These are phyloP conservation scores for Puccinia polysora DNA, from an alignment of 1,284 basidiomycete species.

Conservation along the genomic window DNA sequence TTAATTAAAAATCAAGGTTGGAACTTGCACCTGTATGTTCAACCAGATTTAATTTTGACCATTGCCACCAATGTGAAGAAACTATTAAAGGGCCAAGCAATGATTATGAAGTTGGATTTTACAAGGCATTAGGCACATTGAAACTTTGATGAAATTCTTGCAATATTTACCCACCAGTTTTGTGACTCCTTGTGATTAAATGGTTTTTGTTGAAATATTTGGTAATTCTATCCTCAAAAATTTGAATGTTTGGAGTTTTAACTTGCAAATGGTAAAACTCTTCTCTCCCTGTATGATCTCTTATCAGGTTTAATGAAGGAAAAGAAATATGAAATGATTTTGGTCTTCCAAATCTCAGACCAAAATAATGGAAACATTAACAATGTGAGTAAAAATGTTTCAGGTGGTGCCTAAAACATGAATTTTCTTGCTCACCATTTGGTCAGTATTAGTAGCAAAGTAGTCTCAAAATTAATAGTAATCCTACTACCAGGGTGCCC, in stretches of 20 bases:
- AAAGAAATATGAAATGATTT: slow-evolving; percentile 36
- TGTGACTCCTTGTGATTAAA: slow-evolving; percentile 35
- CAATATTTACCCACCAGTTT: slow-evolving; percentile 41
- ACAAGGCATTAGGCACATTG: slow-evolving; percentile 21
- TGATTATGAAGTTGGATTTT: slow-evolving; percentile 21
- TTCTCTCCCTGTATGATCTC: too few relatives aligned
- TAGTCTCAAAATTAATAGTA: neutral
- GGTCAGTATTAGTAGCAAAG: neutral
- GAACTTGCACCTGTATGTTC: slow-evolving; percentile 39
- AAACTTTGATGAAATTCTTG: slow-evolving; percentile 39
- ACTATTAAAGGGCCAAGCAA: slow-evolving; percentile 7
- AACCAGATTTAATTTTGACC: slow-evolving; percentile 1
- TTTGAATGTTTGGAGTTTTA: too few relatives aligned
- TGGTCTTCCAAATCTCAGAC: neutral
- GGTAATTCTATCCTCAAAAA: slow-evolving; percentile 5
- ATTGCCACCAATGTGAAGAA: slow-evolving; percentile 1
- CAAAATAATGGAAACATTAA: neutral
- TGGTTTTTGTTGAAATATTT: slow-evolving; percentile 42
- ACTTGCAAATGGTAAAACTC: too few relatives aligned
- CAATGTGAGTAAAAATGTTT: neutral
- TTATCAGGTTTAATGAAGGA: slow-evolving; percentile 37
- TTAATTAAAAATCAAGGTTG: neutral
- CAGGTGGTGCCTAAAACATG: neutral
- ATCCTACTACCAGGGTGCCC: too few relatives aligned
- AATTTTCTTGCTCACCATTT: neutral